A percentile compares a stretch with the other conserved stretches of the same genome.
phyloP scores from a whole-genome alignment of 2,329 filamentous ascomycete genomes.

The Penicillium sp. region DNA sequence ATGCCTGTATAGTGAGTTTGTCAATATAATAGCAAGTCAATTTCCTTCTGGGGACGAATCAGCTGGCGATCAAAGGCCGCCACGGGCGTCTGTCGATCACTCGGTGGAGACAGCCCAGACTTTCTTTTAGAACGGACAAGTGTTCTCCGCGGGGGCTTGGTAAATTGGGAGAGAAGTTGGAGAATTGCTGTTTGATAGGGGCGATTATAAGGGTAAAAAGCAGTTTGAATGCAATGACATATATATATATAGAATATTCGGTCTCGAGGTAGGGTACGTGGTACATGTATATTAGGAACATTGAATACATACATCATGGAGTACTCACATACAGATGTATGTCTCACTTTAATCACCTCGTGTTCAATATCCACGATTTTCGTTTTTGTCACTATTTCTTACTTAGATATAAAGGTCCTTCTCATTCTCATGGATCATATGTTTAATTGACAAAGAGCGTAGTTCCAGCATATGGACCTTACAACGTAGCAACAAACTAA shows the following conservation, averaged over 20 bases:
- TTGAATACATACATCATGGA: too few species aligned
- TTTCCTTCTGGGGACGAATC: background rate
- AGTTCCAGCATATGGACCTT: background rate
- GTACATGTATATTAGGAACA: too few species aligned
- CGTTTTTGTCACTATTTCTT: background rate
- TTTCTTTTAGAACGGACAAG: constrained; percentile 8
- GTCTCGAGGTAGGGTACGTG: too few species aligned
- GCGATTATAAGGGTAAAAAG: background rate
- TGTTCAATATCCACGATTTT: background rate
- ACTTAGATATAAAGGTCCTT: too few species aligned
- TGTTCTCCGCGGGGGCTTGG: background rate
- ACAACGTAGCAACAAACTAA: too few species aligned
- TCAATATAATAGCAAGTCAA: background rate
- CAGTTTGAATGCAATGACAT: background rate
- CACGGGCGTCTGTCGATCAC: background rate
- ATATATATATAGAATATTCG: background rate
- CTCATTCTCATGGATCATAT: background rate
- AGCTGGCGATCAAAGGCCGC: background rate
- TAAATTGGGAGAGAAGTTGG: background rate
- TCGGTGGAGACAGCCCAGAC: background rate
- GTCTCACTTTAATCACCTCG: constrained; percentile 1
- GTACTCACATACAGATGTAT: too few species aligned
- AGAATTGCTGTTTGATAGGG: background rate
- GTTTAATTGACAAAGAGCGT: background rate
- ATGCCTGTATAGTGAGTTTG: too few species aligned